Base-by-base conservation (phyloP, 257 asterid species). In the Gentiana straminea region DNA sequence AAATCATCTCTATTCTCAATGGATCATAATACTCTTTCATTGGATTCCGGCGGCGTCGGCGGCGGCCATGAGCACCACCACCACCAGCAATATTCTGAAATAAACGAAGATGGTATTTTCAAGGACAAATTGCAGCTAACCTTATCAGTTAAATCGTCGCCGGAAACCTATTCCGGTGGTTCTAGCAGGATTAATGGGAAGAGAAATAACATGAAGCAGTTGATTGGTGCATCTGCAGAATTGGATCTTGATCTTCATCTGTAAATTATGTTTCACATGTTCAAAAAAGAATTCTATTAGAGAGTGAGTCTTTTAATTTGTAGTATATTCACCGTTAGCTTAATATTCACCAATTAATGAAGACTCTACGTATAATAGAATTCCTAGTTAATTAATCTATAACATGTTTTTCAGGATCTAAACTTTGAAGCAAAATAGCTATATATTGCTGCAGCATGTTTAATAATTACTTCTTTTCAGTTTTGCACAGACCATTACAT, bases 181-280 rank as follows among this genome's bases (percentile, higher is more conserved):
- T 13, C 9, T 2, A 52, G 59, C 9, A 53, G 49, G 32, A 62
- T 49, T 33, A 24, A 24, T 24, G 55, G 48, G 2, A 59, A 55
- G 10, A 58, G 37, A 13, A 41, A 5, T 41, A 61, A 1, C 48
- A 59, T 55, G 77, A 56, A 51, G 50, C 35, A 50, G 45, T 51
- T 24, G 43, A 49, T 10, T n/a, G 65, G 61, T 35, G 65, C 52
- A 47, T 8, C 65, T 52, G 13, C 64, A 5, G 62, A 64, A 33
- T 35, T 73, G 64, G 78, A 73, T 44, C 74, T 73, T 11, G 78
- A 73, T 67, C 74, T 73, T 7, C 64, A 74, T 33, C 68, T 73
- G 24, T 24, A 24, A 24, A 24, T 24, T 24, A 24, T 24, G 24
- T 24, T 24, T 24, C 24, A 24, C 24, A 24, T 24, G 24, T 24